Percentiles rank a stretch among this genome's conserved stretches.
Evolutionary conservation across 129 eudicot species (phyloP).

Genomic region (Cynara cardunculus): DNA sequence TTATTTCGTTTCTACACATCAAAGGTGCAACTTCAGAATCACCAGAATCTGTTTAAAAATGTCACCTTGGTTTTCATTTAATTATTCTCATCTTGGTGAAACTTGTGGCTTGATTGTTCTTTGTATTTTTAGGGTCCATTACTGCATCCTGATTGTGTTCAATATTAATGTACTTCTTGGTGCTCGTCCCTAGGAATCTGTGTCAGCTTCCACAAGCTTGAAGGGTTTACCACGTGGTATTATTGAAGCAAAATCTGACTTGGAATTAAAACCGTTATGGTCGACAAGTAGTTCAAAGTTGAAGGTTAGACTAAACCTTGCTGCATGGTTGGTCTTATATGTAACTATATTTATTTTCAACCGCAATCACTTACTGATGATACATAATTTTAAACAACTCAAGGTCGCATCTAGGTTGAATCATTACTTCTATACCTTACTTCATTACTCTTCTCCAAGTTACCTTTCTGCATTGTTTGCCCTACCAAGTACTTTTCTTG

Average conservation of each 20-base stretch:
- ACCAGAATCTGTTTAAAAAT: not conserved
- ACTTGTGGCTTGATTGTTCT: not conserved
- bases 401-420: not conserved
- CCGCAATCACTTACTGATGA: not conserved
- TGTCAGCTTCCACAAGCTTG: conserved; percentile 36
- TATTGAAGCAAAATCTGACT: conserved; percentile 71
- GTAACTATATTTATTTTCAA: conserved; percentile 5
- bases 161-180: conserved; percentile 1
- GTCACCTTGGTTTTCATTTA: not conserved
- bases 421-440: not conserved
- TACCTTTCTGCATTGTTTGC: not conserved
- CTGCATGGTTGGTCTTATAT: not conserved
- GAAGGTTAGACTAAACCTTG: conserved; percentile 42
- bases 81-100: not conserved
- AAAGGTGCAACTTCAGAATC: conserved; percentile 41
- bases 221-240: conserved; percentile 85
- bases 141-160: not conserved
- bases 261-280: conserved; percentile 92
- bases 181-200: conserved; percentile 43
- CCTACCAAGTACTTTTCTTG: not conserved
- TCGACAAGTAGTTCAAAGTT: conserved; percentile 56
- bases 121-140: not conserved
- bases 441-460: not conserved
- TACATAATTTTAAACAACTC: not conserved
- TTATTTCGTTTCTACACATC: conserved; percentile 52